These are phyloP conservation scores for Entomortierella lignicola DNA, from an alignment of 192 early-diverging fungal genomes.

Conservation along the genomic window DNA sequence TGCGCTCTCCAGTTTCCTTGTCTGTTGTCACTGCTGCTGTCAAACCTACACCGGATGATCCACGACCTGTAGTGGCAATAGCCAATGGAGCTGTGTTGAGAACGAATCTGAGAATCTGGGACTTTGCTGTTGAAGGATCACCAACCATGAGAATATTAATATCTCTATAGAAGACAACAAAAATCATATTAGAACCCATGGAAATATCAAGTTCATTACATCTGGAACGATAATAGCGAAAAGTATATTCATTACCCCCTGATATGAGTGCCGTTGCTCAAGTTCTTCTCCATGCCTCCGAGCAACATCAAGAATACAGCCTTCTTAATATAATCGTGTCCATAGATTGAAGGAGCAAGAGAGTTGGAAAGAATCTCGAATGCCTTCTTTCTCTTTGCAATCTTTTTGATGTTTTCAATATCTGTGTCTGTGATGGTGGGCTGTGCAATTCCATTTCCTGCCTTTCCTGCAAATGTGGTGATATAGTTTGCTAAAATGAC, in stretches of 20 bases:
- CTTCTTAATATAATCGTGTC: constrained; percentile 96
- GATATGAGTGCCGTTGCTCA: constrained; percentile 95
- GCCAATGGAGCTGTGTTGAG: constrained; percentile 95
- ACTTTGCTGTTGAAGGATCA: constrained; percentile 98
- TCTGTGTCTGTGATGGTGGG: constrained; percentile 84
- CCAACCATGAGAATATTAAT: constrained; percentile 99
- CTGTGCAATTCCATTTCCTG: constrained; percentile 79
- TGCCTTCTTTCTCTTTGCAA: constrained; percentile 73
- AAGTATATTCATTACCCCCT: constrained; percentile 68
- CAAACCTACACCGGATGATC: constrained; percentile 96
- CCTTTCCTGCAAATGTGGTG: constrained; percentile 73
- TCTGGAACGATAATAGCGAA: neutral
- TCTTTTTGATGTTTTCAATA: constrained; percentile 84
- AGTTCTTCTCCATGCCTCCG: constrained; percentile 94
- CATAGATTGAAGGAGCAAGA: constrained; percentile 90
- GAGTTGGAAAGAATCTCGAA: constrained; percentile 88
- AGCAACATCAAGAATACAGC: constrained; percentile 91
- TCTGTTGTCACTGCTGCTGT: constrained; percentile 96
- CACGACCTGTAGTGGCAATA: constrained; percentile 97
- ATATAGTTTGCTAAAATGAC: constrained; percentile 91
- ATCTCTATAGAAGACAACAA: constrained; percentile 69
- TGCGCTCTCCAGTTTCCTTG: constrained; percentile 94
- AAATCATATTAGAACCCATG: neutral
- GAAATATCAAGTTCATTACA: neutral
- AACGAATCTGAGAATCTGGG: constrained; percentile 97